Base-by-base conservation (phyloP, 2,329 filamentous ascomycete genomes). In the Trichoderma semiorbis region DNA sequence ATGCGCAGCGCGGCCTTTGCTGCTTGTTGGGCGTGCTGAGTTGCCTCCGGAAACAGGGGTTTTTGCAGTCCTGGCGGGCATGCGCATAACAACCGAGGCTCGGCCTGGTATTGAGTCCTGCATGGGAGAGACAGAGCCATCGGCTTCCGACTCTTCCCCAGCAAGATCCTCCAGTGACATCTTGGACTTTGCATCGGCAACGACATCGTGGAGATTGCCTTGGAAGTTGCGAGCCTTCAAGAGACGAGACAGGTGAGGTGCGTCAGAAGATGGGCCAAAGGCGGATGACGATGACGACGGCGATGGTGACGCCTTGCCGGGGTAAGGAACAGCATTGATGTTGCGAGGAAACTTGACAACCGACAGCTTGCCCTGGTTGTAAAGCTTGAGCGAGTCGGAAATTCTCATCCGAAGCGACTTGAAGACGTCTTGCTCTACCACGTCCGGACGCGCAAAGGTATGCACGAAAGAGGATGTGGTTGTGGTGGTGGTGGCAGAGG, bases 201-300 rank as follows among this genome's bases (percentile, higher is more conserved):
- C 89, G 75, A 86, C 79, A 69, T 89, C 85, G 72, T 83, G 80
- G 68, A 93, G 81, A 76, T 93, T 87, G 66, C 89, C 85, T 72
- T 83, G 82, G 75, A 92, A 87, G 39, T 91, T 90, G 77, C 85
- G 87, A 74, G 83, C 86, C 75, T 88, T 84, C 81, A 94, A 84
- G 61, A 93, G 80, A 53, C 86, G 86, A 34, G 92, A 93, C 24
- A 95, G 84, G 80, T 92, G 86, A 16, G 92, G 92, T 18, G 89
- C 88, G 39, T 88, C 86, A 69, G 85, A 82, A 76, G 90, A 89
- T 7, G 50, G 39, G 39, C 66, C 66, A 53, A 62, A 69, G 39
- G 21, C 39, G 5, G 43, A 32, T 26, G 55, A 16, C 10, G 28
- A 34, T n/a, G 28, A 2, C 7, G 63, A 32, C 16, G 55, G 10